Percentiles rank a stretch among this genome's conserved stretches.
phyloP scores from a whole-genome alignment of 768 basidiomycete genomes.

The Steccherinum ochraceum region DNA sequence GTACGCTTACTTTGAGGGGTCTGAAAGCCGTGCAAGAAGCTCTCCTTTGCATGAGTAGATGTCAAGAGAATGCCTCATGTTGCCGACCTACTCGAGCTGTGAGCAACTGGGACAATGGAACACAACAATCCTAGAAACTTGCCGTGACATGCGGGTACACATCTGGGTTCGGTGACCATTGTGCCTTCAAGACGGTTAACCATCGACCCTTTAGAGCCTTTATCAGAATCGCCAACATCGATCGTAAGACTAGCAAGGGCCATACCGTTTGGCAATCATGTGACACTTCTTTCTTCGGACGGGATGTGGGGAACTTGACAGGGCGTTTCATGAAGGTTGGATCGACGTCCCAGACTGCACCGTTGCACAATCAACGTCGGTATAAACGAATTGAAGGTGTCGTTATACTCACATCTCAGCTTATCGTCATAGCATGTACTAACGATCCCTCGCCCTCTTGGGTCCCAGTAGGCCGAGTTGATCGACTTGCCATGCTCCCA shows the following conservation, averaged over 20 bases:
- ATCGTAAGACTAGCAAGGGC: neutral
- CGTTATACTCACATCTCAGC: constrained; percentile 50
- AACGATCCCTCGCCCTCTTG: constrained; percentile 69
- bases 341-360: constrained; percentile 71
- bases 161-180: constrained; percentile 75
- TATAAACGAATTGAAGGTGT: neutral
- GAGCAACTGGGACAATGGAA: too few species aligned
- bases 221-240: too few species aligned
- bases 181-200: constrained; percentile 71
- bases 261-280: constrained; percentile 82
- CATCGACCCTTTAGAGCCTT: constrained; percentile 60
- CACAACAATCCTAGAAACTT: too few species aligned
- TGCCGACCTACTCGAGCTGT: too few species aligned
- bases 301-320: constrained; percentile 49
- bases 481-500: constrained; percentile 71
- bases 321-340: constrained; percentile 41
- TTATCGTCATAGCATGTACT: constrained; percentile 84
- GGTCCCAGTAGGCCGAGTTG: constrained; percentile 84
- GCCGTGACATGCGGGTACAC: constrained; percentile 83
- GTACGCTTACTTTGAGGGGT: too few species aligned
- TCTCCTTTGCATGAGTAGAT: constrained; percentile 71
- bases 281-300: constrained; percentile 53
- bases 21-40: too few species aligned
- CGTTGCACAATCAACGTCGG: neutral
- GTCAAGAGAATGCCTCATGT: constrained; percentile 74